Conservation (phyloP, 2,329 filamentous ascomycete species). For the Nemania bipapillata region DNA sequence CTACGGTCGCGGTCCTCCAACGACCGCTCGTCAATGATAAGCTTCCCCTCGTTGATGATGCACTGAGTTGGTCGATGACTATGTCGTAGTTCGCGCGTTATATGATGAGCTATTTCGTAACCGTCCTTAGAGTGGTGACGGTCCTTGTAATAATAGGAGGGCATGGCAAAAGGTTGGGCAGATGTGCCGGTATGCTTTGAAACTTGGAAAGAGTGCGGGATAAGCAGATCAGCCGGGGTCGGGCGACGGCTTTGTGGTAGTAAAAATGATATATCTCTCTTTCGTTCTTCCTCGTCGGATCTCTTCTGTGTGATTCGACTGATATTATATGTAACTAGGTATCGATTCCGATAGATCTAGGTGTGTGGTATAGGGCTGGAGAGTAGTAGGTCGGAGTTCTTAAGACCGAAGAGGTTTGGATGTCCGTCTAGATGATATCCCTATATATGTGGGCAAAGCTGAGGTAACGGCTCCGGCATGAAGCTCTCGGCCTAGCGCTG, state of each 20-base stretch:
- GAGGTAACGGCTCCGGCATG: neutral
- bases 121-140: conserved; percentile 20
- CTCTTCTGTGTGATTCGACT: neutral
- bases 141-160: conserved; percentile 24
- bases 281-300: neutral
- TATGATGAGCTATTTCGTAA: conserved; percentile 37
- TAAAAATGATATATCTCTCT: too few relatives aligned
- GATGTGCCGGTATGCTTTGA: neutral
- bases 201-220: neutral
- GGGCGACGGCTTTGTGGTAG: too few relatives aligned
- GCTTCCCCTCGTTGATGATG: conserved; percentile 48
- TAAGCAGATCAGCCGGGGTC: too few relatives aligned
- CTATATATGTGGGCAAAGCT: neutral
- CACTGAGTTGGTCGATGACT: conserved; percentile 40
- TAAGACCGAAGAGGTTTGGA: neutral
- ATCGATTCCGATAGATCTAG: neutral
- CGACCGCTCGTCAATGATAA: conserved; percentile 42
- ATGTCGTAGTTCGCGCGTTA: conserved; percentile 37
- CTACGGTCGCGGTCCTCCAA: conserved; percentile 19
- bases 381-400: neutral
- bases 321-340: neutral
- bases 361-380: neutral
- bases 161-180: conserved; percentile 29
- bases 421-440: neutral
- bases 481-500: neutral